Evolutionary conservation across 2,329 filamentous ascomycete genomes (phyloP).

Genomic region (Sclerotinia nivalis): DNA sequence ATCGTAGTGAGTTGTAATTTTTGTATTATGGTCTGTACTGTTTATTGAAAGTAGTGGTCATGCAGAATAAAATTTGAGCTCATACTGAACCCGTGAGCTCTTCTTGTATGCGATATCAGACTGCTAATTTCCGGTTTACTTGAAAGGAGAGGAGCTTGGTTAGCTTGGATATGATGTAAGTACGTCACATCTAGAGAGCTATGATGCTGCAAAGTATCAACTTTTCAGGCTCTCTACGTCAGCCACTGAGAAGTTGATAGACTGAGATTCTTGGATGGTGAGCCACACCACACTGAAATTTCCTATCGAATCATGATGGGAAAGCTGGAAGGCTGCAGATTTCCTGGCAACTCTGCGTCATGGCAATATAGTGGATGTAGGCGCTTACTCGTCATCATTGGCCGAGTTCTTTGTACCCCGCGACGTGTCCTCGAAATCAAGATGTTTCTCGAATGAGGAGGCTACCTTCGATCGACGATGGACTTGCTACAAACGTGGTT

Average conservation of each 20-base stretch:
- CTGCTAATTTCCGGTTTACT: slow-evolving; percentile 23
- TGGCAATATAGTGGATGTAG: not conserved
- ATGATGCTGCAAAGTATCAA: slow-evolving; percentile 14
- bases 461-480: not conserved
- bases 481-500: not conserved
- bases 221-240: slow-evolving; percentile 18
- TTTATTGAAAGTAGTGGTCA: slow-evolving; percentile 9
- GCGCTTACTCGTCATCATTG: not conserved
- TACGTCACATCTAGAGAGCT: slow-evolving; percentile 18
- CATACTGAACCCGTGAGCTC: slow-evolving; percentile 22
- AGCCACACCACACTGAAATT: slow-evolving; percentile 11
- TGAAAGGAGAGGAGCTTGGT: slow-evolving; percentile 13
- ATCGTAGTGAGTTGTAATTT: not conserved
- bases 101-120: slow-evolving; percentile 22
- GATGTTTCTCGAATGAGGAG: not conserved
- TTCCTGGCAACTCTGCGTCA: slow-evolving; percentile 17
- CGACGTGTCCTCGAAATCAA: not conserved
- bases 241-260: slow-evolving; percentile 11
- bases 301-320: slow-evolving; percentile 8
- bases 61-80: slow-evolving; percentile 7
- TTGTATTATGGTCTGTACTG: slow-evolving; percentile 1
- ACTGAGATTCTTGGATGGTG: not conserved
- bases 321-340: slow-evolving; percentile 15
- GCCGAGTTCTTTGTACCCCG: not conserved
- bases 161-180: slow-evolving; percentile 16